Base-by-base conservation (phyloP, 1,139 yeast genomes). In the Geotrichum reessii region DNA sequence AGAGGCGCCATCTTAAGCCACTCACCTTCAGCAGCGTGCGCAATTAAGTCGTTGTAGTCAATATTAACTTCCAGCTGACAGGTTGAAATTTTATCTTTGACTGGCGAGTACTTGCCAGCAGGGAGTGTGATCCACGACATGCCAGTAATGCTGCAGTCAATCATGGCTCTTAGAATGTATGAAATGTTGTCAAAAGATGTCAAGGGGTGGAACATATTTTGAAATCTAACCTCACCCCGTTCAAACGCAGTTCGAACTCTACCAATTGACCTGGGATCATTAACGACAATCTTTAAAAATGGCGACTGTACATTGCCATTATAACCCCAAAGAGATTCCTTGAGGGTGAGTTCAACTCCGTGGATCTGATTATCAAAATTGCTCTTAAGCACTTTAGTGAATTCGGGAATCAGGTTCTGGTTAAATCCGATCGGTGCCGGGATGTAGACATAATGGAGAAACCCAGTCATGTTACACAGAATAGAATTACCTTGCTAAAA, bases 61-160 rank as follows among this genome's bases (percentile, higher is more conserved):
- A 93, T 81, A 2, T 78, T 72, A 53, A 93, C 84, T 74, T 93
- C 99, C 47, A 91, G 73, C 71, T 95, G 99, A 71, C 97, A 89
- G 0, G 86, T 81, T 0, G 97, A 88, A 3, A 84, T 78, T 62
- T 74, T 76, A 9, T 69, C 59, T 0, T 67, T 63, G 6, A 83
- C 78, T 60, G 85, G 60, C 0, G 69, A 66, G 70, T 91, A 95
- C 65, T 82, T 86, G 0, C 84, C 84, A 58, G 79, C 82, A 0
- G 98, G 98, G 25, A 93, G 78, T 0, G 97, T 88, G 50, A 95
- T 79, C 99, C 99, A 95, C 27, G 96, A 87, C 99, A 95, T 93
- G 52, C 99, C 99, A 0, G 93, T 87, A 62, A 75, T 71, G 56
- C 86, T 82, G 72, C 96, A 86, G 73, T 95, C 99, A 56, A 93